Percentiles rank a stretch among this genome's conserved stretches.
These are phyloP conservation scores for Penicillium oxalicum DNA, from an alignment of 2,329 filamentous ascomycete genomes.

Conservation along the genomic window DNA sequence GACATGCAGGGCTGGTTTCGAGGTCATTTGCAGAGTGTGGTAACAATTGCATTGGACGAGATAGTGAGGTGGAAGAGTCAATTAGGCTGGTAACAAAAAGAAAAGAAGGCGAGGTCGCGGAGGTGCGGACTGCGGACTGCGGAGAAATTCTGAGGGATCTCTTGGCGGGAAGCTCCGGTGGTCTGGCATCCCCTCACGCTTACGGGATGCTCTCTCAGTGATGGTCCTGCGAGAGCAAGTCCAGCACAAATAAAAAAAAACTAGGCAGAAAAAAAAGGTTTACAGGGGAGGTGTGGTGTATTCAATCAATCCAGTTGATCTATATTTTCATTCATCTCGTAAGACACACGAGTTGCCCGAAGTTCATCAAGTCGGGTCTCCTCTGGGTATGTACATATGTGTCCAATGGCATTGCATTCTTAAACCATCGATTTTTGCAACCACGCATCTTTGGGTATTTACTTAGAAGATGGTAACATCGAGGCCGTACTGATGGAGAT, in stretches of 20 bases:
- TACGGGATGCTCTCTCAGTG: no score
- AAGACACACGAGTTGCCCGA: constrained; percentile 3
- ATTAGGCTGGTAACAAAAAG: background rate
- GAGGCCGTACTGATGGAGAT: constrained; percentile 42
- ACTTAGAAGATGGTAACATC: constrained; percentile 49
- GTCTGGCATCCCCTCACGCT: no score
- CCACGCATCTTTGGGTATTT: no score
- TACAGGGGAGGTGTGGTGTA: no score
- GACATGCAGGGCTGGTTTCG: background rate
- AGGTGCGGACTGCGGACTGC: background rate
- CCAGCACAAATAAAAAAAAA: no score
- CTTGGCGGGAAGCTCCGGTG: constrained; percentile 7
- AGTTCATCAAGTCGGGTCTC: constrained; percentile 6
- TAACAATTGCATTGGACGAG: background rate
- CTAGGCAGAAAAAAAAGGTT: no score
- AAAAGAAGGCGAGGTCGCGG: background rate
- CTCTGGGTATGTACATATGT: constrained; percentile 5
- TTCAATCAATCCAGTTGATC: constrained; percentile 1
- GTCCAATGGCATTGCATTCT: background rate
- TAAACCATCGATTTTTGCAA: background rate
- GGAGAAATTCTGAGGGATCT: constrained; percentile 12
- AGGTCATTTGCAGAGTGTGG: constrained; percentile 7
- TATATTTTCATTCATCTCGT: constrained; percentile 7
- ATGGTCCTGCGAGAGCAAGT: no score
- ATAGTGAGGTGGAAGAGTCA: background rate